A percentile compares a stretch with the other conserved stretches of the same genome.
Conservation (phyloP, 1,139 yeast genomes). For the Magnusiomyces ingens region DNA sequence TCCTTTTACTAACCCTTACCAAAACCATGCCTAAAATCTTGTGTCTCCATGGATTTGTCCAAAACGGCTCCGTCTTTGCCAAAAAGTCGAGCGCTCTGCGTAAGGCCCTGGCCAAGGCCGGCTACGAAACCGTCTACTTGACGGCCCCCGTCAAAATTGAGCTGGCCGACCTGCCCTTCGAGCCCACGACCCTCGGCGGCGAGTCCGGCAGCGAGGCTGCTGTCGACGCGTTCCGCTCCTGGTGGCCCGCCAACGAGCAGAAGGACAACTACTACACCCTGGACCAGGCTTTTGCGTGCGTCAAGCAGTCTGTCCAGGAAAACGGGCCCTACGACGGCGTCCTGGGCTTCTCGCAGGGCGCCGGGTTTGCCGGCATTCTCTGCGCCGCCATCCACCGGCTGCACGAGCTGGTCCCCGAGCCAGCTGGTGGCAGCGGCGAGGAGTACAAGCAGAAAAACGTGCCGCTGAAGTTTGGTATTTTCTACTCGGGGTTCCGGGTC, state of each 20-base stretch:
- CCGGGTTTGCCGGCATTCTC: slow-evolving; percentile 57
- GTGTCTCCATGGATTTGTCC: slow-evolving; percentile 50
- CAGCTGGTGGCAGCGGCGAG: not conserved
- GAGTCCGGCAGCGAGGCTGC: slow-evolving; percentile 33
- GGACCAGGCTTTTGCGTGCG: slow-evolving; percentile 44
- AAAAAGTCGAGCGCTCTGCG: slow-evolving; percentile 75
- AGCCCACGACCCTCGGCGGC: slow-evolving; percentile 37
- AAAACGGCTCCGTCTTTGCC: slow-evolving; percentile 63
- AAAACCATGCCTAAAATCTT: slow-evolving; percentile 32
- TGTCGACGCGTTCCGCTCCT: slow-evolving; percentile 45
- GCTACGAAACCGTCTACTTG: slow-evolving; percentile 65
- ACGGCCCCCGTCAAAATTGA: slow-evolving; percentile 67
- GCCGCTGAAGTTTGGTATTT: slow-evolving; percentile 58
- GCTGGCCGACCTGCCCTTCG: slow-evolving; percentile 64
- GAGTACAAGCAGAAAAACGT: slow-evolving; percentile 30
- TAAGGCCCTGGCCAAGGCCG: slow-evolving; percentile 57
- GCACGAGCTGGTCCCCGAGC: slow-evolving; percentile 5
- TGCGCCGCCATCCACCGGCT: slow-evolving; percentile 27
- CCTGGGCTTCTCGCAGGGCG: slow-evolving; percentile 91
- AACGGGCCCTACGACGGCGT: slow-evolving; percentile 88
- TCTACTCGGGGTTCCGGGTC: slow-evolving; percentile 72
- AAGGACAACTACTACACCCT: slow-evolving; percentile 36
- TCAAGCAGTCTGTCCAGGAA: slow-evolving; percentile 48
- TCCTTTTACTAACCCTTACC: not conserved
- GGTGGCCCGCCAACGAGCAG: slow-evolving; percentile 41